Conservation (phyloP, 2,329 filamentous ascomycete species). For the Cordyceps farinosa region DNA sequence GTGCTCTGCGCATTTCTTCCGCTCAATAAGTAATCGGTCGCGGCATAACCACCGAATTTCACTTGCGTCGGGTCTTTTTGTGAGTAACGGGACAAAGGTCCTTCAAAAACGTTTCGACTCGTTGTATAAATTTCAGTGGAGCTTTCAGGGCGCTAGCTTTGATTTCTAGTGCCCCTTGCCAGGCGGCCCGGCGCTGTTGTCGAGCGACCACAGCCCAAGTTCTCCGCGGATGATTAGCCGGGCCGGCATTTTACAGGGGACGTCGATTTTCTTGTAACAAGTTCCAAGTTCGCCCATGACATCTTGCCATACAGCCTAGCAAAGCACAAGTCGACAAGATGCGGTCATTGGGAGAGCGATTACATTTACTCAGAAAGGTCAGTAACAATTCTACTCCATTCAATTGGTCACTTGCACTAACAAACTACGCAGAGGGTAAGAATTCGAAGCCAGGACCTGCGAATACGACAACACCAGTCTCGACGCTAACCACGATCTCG, state of each 20-base stretch:
- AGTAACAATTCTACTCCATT: neutral
- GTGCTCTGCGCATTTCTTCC: constrained; percentile 41
- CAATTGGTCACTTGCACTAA: constrained; percentile 34
- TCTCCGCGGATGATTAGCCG: constrained; percentile 26
- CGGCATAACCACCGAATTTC: neutral
- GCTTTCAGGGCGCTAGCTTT: neutral
- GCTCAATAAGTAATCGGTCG: neutral
- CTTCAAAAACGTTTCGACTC: neutral
- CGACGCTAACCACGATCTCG: constrained; percentile 26
- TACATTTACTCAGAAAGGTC: constrained; percentile 70
- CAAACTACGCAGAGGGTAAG: constrained; percentile 18
- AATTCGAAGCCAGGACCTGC: constrained; percentile 16
- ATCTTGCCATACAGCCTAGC: constrained; percentile 4
- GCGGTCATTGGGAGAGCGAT: constrained; percentile 59
- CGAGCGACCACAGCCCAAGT: neutral
- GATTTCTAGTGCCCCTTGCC: constrained; percentile 10
- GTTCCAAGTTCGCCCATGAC: neutral
- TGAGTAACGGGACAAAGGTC: neutral
- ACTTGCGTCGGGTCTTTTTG: neutral
- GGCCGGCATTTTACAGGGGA: constrained; percentile 26
- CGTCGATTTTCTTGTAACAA: neutral
- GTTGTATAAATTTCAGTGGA: constrained; percentile 16
- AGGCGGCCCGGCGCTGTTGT: neutral
- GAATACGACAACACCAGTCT: constrained; percentile 19
- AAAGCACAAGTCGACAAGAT: constrained; percentile 24